Evolutionary conservation across 164 flowering plant genomes (phyloP).

Genomic region (Vitis riparia): DNA sequence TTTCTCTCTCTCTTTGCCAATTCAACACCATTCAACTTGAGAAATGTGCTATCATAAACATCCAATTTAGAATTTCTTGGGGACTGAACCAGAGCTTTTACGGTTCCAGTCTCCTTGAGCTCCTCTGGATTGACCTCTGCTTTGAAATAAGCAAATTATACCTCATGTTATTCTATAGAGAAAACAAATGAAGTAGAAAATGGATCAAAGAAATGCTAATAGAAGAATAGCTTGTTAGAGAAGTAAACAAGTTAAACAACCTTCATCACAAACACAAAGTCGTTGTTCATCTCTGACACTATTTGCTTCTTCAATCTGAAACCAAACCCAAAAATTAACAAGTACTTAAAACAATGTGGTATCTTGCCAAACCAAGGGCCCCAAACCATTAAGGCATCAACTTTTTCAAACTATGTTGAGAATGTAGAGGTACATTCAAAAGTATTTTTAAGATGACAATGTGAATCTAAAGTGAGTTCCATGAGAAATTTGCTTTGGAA

Average conservation of each 20-base stretch:
- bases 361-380: too few species aligned
- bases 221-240: not conserved
- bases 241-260: conserved; percentile 11
- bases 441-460: too few species aligned
- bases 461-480: too few species aligned
- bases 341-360: not conserved
- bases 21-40: conserved; percentile 8
- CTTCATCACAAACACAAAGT: conserved; percentile 26
- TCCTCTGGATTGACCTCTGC: not conserved
- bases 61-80: conserved; percentile 7
- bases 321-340: conserved; percentile 7
- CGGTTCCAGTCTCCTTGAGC: conserved; percentile 5
- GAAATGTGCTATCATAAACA: conserved; percentile 8
- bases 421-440: too few species aligned
- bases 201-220: not conserved
- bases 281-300: conserved; percentile 9
- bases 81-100: conserved; percentile 11
- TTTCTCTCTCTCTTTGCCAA: conserved; percentile 27
- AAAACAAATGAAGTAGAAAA: not conserved
- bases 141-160: not conserved
- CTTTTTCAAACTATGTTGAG: too few species aligned
- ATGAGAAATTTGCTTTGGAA: too few species aligned
- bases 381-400: too few species aligned
- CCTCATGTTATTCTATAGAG: not conserved
- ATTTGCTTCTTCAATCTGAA: conserved; percentile 36